Base-by-base conservation (phyloP, 192 early-diverging fungal species). In the Blastocladiella britannica region DNA sequence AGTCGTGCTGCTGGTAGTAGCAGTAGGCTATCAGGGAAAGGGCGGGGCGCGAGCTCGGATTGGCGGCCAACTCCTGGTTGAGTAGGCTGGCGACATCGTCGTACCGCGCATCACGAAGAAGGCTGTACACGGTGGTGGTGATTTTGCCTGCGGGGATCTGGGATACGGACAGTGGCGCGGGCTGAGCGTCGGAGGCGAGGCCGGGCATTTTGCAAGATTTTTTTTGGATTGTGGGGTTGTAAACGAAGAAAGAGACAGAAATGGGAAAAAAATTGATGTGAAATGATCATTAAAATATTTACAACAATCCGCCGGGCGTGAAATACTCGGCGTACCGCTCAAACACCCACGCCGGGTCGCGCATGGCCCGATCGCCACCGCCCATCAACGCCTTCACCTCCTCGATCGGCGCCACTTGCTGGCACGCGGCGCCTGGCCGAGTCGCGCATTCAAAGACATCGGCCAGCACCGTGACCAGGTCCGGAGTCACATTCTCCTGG, bases 61-160 rank as follows among this genome's bases (percentile, higher is more conserved):
- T 61, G 6, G 62, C 61, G 25, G 63, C 56, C 5, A 74, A 58
- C 55, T 80, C 78, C 59, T 68, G 70, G 20, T 58, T 52, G 25
- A 80, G 63, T 28, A 80, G 55, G 55, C 77, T 79, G 54, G 79
- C 74, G 7, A 76, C 73, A 30, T 80, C 78, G 18, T 51, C 31
- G 60, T 60, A 76, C 8, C 74, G 65, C 26, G 55, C 58, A 31
- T 80, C 78, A 27, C 72, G 67, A 25, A 80, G 77, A 58, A 66
- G 70, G 18, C 62, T 58, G 59, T 80, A 80, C 47, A 80, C 70
- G 25, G 78, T 80, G 15, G 63, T 55, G 0, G 78, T 80, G 58
- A 67, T 69, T 61, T 74, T 79, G 8, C 78, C 78, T 55, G 79
- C 71, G 3, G 78, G 78, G 24, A 76, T 67, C 60, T 78, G 77